A percentile compares a stretch with the other conserved stretches of the same genome.
phyloP scores from a whole-genome alignment of 345 rosid genomes.

The Aquilaria sinensis region DNA sequence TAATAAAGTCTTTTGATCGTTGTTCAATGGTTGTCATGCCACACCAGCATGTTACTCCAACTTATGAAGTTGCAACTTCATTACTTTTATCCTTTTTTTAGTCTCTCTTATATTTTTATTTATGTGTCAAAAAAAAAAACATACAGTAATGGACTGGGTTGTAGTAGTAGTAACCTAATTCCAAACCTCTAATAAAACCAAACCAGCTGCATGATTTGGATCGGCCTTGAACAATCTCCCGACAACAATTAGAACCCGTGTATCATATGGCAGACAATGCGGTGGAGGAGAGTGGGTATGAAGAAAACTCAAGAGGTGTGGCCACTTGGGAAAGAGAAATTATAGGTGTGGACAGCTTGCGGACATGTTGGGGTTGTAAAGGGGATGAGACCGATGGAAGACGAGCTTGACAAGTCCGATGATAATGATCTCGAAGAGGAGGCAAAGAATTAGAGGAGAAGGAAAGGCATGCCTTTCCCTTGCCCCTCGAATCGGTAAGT shows the following conservation, averaged over 20 bases:
- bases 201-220: constrained; percentile 6
- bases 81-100: too few relatives aligned
- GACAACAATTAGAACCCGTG: constrained; percentile 8
- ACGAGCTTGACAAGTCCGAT: constrained; percentile 57
- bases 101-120: too few relatives aligned
- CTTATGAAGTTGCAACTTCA: too few relatives aligned
- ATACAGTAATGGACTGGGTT: too few relatives aligned
- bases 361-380: constrained; percentile 76
- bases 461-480: constrained; percentile 5
- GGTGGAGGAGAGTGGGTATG: constrained; percentile 49
- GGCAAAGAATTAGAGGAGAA: constrained; percentile 63
- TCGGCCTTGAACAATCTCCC: constrained; percentile 1
- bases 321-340: constrained; percentile 91
- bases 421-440: constrained; percentile 66
- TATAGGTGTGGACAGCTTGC: constrained; percentile 56
- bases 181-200: constrained; percentile 31
- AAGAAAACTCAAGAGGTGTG: constrained; percentile 83
- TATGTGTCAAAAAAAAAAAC: too few relatives aligned
- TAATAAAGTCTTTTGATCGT: too few relatives aligned
- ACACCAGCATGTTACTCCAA: too few relatives aligned
- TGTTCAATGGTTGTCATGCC: too few relatives aligned
- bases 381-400: constrained; percentile 81
- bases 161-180: constrained; percentile 56
- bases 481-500: too few relatives aligned
- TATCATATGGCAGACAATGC: constrained; percentile 17